Base-by-base conservation (phyloP, 2,329 filamentous ascomycete species). In the Colletotrichum orbiculare region DNA sequence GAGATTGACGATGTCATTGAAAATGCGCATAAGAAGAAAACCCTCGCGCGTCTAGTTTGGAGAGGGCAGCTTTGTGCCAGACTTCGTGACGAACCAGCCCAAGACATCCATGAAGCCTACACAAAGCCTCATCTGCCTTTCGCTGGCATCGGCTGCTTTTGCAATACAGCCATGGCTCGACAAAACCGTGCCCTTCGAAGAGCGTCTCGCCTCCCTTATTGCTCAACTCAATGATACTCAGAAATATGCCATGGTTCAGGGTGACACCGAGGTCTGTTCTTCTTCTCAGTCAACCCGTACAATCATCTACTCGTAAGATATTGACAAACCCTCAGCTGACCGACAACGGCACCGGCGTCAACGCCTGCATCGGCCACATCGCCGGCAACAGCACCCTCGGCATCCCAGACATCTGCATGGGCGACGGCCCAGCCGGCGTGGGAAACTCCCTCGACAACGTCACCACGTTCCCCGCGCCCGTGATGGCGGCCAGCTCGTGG, bases 401-500 rank as follows among this genome's bases (percentile, higher is more conserved):
- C 12, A 60, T 60, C 35, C 41, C 48, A 1, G 34, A 25, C 12
- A 42, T 60, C 34, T 60, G 57, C 41, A 54, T 60, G 57, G 57
- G 57, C 9, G 57, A 60, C 11, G 57, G 57, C n/a, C 57, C 48
- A 2, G 57, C 48, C 17, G 57, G 57, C 10, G 57, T 60, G 41
- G 48, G 57, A 39, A 60, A 60, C 34, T 60, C 57, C 7, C 17
- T 54, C 1, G 37, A 60, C 41, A 54, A 60, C 34, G 57, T 54
- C 9, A 54, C 57, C 9, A 17, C 57, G 11, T 60, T 60, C 15
- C 57, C 57, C 1, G 39, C 48, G 17, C 17, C 17, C 17, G 17
- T 10, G 41, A 25, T 54, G 39, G 41, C 48, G 7, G 48, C 48
- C 2, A 46, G 39, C 0, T 53, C 79, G 13, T 75, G 74, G 63